Evolutionary conservation across 306 rosid genomes (phyloP), one percentile per base, ranked within the genome.

Genomic region (Cucumis cinereus): DNA sequence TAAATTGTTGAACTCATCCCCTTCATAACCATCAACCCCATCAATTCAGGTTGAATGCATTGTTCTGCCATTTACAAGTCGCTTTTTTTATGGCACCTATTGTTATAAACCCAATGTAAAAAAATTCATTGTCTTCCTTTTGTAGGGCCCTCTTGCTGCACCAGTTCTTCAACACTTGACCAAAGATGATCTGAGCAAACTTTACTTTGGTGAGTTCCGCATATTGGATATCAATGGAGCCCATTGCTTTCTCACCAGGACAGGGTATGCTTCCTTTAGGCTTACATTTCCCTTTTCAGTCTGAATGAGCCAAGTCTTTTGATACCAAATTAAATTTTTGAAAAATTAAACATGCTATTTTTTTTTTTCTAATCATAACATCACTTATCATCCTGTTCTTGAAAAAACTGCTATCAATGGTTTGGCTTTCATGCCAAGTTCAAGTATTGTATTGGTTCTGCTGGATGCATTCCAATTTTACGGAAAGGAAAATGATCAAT

Each of bases 111-210:
- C 28, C 45, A 64, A 77, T 19, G 28, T 15, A 17, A 47, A 50
- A 54, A 17, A 6, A 10, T 33, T 53, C 24, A 17, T 33, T 33
- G 14, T 22, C 45, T 43, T n/a, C 38, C 56, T 76, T 78, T 53
- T 79, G 45, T 86, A 91, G 98, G 98, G 98, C 71, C 98, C 97
- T 81, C 97, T 93, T 86, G 93, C 97, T 81, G 96, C 87, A 43
- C 91, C 96, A 59, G 85, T 80, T 84, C 98, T 93, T 83, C 98
- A 93, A 84, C 89, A 87, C 83, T 82, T 93, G 86, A 89, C 92
- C 16, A 93, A 90, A 81, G 91, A 88, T 4, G 91, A 93, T 85
- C 75, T 93, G 90, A 90, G 97, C 89, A 93, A 88, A 87, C 22
- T 93, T 8, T 93, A 87, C 79, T 93, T 91, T 74, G 97, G 98